Percentiles rank a stretch among this genome's conserved stretches.
These are phyloP conservation scores for Cryoendolithus antarcticus DNA, from an alignment of 2,329 filamentous ascomycete genomes.

Conservation along the genomic window DNA sequence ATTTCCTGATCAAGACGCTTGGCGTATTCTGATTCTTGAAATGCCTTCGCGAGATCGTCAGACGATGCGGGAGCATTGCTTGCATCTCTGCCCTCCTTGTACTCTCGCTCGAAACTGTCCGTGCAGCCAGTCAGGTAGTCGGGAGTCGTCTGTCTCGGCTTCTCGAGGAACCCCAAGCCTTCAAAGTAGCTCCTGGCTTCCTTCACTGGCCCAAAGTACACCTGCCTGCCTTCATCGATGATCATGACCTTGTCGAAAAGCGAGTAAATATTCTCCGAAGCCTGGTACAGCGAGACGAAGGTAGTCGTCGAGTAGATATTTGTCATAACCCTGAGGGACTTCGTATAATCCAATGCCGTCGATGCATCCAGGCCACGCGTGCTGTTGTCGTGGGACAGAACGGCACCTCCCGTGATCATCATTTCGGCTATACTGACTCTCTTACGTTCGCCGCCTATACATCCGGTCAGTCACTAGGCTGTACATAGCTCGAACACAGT, in stretches of 20 bases:
- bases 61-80: conserved; percentile 57
- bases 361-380: conserved; percentile 37
- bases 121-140: conserved; percentile 76
- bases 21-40: conserved; percentile 52
- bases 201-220: conserved; percentile 58
- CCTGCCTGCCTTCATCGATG: conserved; percentile 62
- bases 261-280: conserved; percentile 67
- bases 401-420: conserved; percentile 31
- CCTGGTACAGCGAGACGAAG: conserved; percentile 78
- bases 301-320: conserved; percentile 75
- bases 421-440: conserved; percentile 37
- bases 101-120: conserved; percentile 71
- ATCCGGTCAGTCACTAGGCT: too few relatives aligned
- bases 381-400: conserved; percentile 34
- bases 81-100: conserved; percentile 52
- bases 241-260: conserved; percentile 76
- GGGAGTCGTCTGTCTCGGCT: conserved; percentile 65
- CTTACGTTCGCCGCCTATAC: conserved; percentile 34
- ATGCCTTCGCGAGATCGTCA: conserved; percentile 56
- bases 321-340: conserved; percentile 48
- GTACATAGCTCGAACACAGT: too few relatives aligned
- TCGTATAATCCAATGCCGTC: conserved; percentile 37
- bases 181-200: conserved; percentile 67
- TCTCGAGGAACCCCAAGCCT: conserved; percentile 58
- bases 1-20: conserved; percentile 53